phyloP scores from a whole-genome alignment of 2,329 filamentous ascomycete species.

The Cytospora chrysosperma region DNA sequence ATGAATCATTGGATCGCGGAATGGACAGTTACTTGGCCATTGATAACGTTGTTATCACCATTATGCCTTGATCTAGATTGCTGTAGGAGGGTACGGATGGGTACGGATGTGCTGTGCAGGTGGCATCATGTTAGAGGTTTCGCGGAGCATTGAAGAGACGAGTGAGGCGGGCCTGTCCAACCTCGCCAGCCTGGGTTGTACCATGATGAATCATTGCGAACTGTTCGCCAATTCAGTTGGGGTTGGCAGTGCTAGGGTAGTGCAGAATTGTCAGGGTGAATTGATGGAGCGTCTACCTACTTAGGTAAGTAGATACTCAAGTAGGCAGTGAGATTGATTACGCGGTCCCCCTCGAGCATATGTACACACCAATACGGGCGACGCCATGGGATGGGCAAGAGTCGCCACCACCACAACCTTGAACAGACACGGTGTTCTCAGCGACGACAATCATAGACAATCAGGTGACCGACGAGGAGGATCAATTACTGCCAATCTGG shows the following conservation, averaged over 20 bases:
- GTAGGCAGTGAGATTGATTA: slow-evolving; percentile 17
- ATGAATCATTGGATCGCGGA: slow-evolving; percentile 1
- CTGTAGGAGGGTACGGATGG: too few species aligned
- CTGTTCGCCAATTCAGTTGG: background rate
- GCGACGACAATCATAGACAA: background rate
- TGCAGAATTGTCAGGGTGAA: background rate
- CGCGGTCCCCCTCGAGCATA: slow-evolving; percentile 1
- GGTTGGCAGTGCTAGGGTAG: background rate
- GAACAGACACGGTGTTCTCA: background rate
- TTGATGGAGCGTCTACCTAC: too few species aligned
- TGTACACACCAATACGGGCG: too few species aligned
- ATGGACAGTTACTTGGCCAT: background rate
- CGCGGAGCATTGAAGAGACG: slow-evolving; percentile 4
- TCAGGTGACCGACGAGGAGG: too few species aligned
- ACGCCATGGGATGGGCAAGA: background rate
- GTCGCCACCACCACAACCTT: background rate
- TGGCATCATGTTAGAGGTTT: background rate
- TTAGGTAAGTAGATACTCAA: background rate
- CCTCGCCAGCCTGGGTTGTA: slow-evolving; percentile 4
- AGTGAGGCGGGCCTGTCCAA: slow-evolving; percentile 8
- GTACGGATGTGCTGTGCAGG: too few species aligned
- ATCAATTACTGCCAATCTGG: too few species aligned
- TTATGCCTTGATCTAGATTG: too few species aligned
- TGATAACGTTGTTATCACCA: too few species aligned
- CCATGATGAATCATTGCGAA: background rate